Evolutionary conservation across 2,329 filamentous ascomycete species (phyloP).

Genomic region (Trichoderma oligosporum): DNA sequence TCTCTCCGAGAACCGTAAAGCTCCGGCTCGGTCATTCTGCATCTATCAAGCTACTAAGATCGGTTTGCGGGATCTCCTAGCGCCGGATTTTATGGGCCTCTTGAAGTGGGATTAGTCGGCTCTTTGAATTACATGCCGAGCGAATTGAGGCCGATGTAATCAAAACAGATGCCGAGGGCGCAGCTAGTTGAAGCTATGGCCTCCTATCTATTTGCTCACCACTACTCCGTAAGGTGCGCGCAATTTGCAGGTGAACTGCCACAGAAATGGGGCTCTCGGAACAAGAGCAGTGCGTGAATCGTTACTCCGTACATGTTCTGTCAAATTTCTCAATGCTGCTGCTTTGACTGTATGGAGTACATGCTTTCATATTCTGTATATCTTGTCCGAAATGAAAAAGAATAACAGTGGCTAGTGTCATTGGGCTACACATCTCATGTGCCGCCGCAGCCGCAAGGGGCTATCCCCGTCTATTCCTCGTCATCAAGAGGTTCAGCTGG

Average conservation of each 20-base stretch:
- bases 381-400: background rate
- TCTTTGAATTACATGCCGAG: constrained; percentile 11
- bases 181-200: too few relatives aligned
- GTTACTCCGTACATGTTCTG: background rate
- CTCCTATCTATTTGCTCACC: too few relatives aligned
- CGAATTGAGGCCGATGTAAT: background rate
- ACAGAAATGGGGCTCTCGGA: background rate
- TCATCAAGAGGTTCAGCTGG: constrained; percentile 41
- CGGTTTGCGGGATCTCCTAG: background rate
- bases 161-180: too few relatives aligned
- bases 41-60: too few relatives aligned
- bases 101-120: background rate
- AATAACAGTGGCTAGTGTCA: too few relatives aligned
- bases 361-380: background rate
- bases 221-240: background rate
- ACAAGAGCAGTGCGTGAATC: background rate
- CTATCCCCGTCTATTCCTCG: constrained; percentile 14
- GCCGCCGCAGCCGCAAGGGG: background rate
- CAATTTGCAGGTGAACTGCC: background rate
- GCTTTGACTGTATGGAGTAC: background rate
- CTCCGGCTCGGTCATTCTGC: background rate
- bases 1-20: background rate
- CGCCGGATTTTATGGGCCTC: background rate
- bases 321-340: background rate
- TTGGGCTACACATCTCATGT: too few relatives aligned